Base-by-base conservation (phyloP, 495 filamentous ascomycete species). In the Aspergillus saccharolyticus region DNA sequence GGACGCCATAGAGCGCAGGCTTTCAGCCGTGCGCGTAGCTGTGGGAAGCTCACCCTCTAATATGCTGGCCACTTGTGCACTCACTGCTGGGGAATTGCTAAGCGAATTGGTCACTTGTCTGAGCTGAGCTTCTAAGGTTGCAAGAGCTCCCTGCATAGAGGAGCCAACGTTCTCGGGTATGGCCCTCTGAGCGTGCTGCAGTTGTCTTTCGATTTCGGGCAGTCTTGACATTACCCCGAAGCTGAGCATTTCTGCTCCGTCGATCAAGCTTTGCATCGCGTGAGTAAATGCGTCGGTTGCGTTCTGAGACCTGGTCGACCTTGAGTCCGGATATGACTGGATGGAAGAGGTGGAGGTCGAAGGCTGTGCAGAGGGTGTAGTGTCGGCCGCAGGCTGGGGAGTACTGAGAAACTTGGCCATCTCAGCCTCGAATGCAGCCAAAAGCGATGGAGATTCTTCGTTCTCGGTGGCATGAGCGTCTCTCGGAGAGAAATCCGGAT, bases 401-500 rank as follows among this genome's bases (percentile, higher is more conserved):
- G 67, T 47, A 54, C 68, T 42, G 46, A 80, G 59, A 15, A 81
- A 64, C 54, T 67, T 77, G 42, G 79, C 71, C 60, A 83, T 64
- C 57, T 83, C 79, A n/a, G 70, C 73, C 51, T 82, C 79, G 47
- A 82, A 82, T 42, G 75, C 75, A 42, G 72, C 73, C 49, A 83
- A 66, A 21, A 82, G 66, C 21, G 79, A 69, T 53, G 70, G 61
- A 8, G 65, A 57, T 20, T 67, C 60, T 20, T 64, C 53, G 5
- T 43, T 24, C 4, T 61, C 42, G 3, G 51, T 33, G 16, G 57
- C 19, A 10, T 46, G 52, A 16, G 59, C 10, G 10, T 18, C 43
- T n/a, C 48, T 39, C 24, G 42, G 22, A 15, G 30, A 45, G 12
- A 55, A 25, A 25, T 16, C 48, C 15, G 59, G 42, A 7, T 8